phyloP scores from a whole-genome alignment of 345 rosid species.

The Erysimum cheiranthoides region DNA sequence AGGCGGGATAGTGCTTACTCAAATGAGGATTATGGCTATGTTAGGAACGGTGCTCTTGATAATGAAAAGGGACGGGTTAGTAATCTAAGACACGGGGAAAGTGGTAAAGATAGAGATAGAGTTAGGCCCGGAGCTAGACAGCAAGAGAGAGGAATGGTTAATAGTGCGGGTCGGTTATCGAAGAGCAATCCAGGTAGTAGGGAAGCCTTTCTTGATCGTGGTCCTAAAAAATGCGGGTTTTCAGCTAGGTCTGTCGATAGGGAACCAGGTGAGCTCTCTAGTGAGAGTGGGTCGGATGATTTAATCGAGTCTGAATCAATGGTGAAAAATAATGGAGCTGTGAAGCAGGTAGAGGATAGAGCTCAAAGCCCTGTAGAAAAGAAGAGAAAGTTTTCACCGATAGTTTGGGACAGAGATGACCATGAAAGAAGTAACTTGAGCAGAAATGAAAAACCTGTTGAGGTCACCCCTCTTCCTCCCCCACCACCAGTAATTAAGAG shows the following conservation, averaged over 20 bases:
- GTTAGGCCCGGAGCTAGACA: slow-evolving; percentile 62
- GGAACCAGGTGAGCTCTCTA: slow-evolving; percentile 99
- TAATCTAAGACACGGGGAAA: slow-evolving; percentile 53
- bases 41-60: slow-evolving; percentile 53
- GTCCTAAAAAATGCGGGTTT: slow-evolving; percentile 51
- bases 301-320: slow-evolving; percentile 57
- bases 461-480: slow-evolving; percentile 56
- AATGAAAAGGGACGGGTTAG: slow-evolving; percentile 48
- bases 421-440: slow-evolving; percentile 50
- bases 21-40: slow-evolving; percentile 52
- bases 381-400: slow-evolving; percentile 96
- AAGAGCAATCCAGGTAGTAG: slow-evolving; percentile 71
- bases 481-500: slow-evolving; percentile 64
- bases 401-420: slow-evolving; percentile 95
- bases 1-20: slow-evolving; percentile 56
- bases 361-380: slow-evolving; percentile 55
- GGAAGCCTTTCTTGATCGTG: slow-evolving; percentile 47
- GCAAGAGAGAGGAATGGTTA: slow-evolving; percentile 68
- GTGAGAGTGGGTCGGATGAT: slow-evolving; percentile 97
- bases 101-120: slow-evolving; percentile 58
- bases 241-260: slow-evolving; percentile 62
- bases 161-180: slow-evolving; percentile 58
- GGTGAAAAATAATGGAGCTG: slow-evolving; percentile 52
- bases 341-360: slow-evolving; percentile 59
- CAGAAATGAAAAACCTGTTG: slow-evolving; percentile 49